Percentiles rank a stretch among this genome's conserved stretches.
Conservation (phyloP, 2,329 filamentous ascomycete species). For the Diaporthe sp. region DNA sequence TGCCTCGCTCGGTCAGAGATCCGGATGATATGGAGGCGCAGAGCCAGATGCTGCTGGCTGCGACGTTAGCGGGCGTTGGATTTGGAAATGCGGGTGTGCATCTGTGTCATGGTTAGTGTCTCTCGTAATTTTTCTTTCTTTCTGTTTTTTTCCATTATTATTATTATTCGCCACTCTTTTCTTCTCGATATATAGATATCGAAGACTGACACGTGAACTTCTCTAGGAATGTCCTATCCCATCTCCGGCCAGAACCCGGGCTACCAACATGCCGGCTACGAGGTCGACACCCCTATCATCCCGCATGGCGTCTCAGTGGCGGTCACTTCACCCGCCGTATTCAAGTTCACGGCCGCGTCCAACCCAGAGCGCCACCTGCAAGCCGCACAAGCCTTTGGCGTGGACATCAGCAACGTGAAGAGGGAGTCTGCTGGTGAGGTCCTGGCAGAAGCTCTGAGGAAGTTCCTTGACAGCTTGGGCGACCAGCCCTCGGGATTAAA, state of each 20-base stretch:
- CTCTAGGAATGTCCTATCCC: constrained; percentile 91
- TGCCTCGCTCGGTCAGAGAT: constrained; percentile 86
- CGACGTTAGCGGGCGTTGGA: constrained; percentile 92
- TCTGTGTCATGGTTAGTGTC: constrained; percentile 67
- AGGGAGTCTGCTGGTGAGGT: constrained; percentile 90
- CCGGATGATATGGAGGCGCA: constrained; percentile 94
- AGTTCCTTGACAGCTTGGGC: constrained; percentile 85
- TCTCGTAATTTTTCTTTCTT: not conserved
- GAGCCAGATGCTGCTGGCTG: constrained; percentile 93
- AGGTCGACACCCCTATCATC: constrained; percentile 81
- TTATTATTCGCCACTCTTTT: no score
- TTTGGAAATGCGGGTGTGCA: constrained; percentile 99
- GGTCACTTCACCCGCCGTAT: constrained; percentile 92
- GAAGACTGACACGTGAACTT: not conserved
- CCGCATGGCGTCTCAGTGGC: constrained; percentile 96
- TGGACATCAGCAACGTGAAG: constrained; percentile 89
- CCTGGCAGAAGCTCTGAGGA: constrained; percentile 81
- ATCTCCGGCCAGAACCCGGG: constrained; percentile 95
- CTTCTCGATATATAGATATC: not conserved
- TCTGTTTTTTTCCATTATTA: no score
- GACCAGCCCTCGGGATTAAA: constrained; percentile 91
- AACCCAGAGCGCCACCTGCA: constrained; percentile 93
- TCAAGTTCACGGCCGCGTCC: constrained; percentile 89
- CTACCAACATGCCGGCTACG: constrained; percentile 90
- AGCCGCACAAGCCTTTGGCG: constrained; percentile 90